Evolutionary conservation across 2,329 filamentous ascomycete species (phyloP), one percentile per base, ranked within the genome.

Genomic region (Reticulascus tulasneorum): DNA sequence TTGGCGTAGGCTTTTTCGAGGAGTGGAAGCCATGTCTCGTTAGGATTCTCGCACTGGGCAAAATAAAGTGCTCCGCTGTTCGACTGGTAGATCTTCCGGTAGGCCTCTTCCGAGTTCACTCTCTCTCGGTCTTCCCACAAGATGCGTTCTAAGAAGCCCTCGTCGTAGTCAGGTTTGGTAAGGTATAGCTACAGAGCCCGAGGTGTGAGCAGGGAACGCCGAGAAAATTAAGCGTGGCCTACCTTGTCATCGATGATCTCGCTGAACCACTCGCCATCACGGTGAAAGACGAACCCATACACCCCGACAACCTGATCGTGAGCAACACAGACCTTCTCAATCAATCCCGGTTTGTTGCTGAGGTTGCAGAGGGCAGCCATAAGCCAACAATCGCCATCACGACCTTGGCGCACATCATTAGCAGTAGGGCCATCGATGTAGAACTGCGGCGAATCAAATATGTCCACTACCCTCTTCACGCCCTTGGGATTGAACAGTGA

Each of bases 361-460:
- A 94, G 71, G 0, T 85, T 87, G 43, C 82, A 86, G 26, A 94
- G 60, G 1, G 86, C 84, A 7, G 88, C 83, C 66, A 94, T 79
- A 38, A 93, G 77, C 86, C 87, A 94, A 57, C 88, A 94, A 53
- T 94, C 86, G 3, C 87, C 87, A 44, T 83, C 79, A 8, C 75
- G 72, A 2, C 87, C 87, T 56, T 93, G 87, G 21, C 83, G 75
- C 15, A 94, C 82, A 58, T 94, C 86, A 45, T 82, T 83, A 13
- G 84, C 82, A 8, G 78, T 82, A 3, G 85, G 81, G 1, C 84
- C 84, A 46, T 90, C 84, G 42, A 88, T 79, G 53, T 78, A 93
- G 56, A 94, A 93, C 42, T 75, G 67, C 2, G 86, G 85, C 0
- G 76, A 68, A 32, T 88, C 84, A 46, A 91, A 93, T 17, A 91